Percentiles rank a stretch among this genome's conserved stretches.
Evolutionary conservation across 179 eudicot genomes (phyloP).

Genomic region (Corrigiola litoralis): DNA sequence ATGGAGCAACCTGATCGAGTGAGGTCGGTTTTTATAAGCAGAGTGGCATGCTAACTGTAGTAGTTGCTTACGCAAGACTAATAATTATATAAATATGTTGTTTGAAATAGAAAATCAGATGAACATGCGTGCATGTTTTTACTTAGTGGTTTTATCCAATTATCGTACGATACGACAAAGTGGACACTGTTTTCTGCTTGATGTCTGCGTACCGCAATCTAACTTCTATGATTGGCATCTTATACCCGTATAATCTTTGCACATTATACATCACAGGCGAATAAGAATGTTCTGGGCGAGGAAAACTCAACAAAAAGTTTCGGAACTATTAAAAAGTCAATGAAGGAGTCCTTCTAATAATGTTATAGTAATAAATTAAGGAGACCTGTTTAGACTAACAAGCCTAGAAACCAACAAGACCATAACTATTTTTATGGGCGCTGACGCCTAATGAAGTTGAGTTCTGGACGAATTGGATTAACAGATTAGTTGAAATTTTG

Average conservation of each 20-base stretch:
- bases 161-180: conserved; percentile 17
- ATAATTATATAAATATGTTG: conserved; percentile 1
- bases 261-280: neutral
- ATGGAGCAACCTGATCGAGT: neutral
- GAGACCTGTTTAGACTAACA: neutral
- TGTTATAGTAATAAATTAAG: neutral
- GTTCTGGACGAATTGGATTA: conserved; percentile 11
- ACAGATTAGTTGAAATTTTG: neutral
- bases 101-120: conserved; percentile 13
- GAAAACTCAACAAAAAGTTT: neutral
- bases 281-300: conserved; percentile 1
- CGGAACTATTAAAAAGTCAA: conserved; percentile 19
- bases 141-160: conserved; percentile 14
- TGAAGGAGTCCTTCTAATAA: neutral
- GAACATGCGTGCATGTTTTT: conserved; percentile 26
- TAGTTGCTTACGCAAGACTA: conserved; percentile 12
- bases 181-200: conserved; percentile 6
- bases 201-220: conserved; percentile 5
- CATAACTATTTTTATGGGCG: neutral
- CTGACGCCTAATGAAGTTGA: conserved; percentile 1
- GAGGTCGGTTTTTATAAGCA: conserved; percentile 10
- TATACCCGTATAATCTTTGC: conserved; percentile 11
- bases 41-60: neutral
- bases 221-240: conserved; percentile 13
- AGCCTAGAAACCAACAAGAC: neutral